phyloP scores from a whole-genome alignment of 306 rosid genomes.

The Aeschynomene evenia region DNA sequence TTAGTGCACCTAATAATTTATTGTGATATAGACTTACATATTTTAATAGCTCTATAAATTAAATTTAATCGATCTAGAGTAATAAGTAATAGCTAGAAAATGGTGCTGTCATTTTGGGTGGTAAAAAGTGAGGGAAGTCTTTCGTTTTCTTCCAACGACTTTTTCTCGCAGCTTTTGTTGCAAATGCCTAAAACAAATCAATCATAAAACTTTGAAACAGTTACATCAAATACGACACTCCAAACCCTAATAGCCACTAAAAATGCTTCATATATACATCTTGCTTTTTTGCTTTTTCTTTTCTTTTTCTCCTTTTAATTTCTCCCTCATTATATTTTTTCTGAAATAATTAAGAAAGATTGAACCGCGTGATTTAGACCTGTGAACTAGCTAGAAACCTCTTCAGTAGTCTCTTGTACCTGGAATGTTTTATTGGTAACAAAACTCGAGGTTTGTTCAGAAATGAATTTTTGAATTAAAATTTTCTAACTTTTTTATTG shows the following conservation, averaged over 20 bases:
- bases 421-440: neutral
- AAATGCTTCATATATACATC: constrained; percentile 14
- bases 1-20: too few relatives aligned
- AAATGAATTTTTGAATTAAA: too few relatives aligned
- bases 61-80: too few relatives aligned
- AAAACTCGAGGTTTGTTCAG: neutral
- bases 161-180: constrained; percentile 22
- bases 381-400: neutral
- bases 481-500: too few relatives aligned
- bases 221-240: constrained; percentile 21
- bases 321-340: neutral
- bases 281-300: neutral
- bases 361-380: constrained; percentile 13
- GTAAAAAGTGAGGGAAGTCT: constrained; percentile 29
- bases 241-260: constrained; percentile 32
- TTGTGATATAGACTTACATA: too few relatives aligned
- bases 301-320: neutral
- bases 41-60: too few relatives aligned
- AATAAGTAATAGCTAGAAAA: neutral
- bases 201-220: constrained; percentile 33
- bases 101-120: constrained; percentile 32
- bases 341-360: too few relatives aligned
- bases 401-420: neutral
- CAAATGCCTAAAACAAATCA: constrained; percentile 29
- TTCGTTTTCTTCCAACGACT: constrained; percentile 24